A percentile compares a stretch with the other conserved stretches of the same genome.
Evolutionary conservation across 257 asterid species (phyloP).

Genomic region (Nicotiana benthamiana): DNA sequence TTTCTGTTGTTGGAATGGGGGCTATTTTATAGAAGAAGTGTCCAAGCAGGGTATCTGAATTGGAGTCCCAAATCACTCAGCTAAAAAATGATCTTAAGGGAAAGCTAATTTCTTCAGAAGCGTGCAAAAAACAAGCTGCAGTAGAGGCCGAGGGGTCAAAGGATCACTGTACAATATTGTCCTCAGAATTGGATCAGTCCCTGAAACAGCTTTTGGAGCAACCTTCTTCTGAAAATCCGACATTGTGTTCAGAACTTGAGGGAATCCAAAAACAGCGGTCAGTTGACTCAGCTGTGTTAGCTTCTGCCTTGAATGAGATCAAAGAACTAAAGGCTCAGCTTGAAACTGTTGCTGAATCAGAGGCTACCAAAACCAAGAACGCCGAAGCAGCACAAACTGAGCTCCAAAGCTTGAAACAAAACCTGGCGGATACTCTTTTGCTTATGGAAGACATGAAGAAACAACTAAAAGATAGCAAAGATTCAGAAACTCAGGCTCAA

Average conservation of each 20-base stretch:
- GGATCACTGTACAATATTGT: constrained; percentile 43
- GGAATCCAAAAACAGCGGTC: constrained; percentile 24
- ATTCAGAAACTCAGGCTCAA: constrained; percentile 59
- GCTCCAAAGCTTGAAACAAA: constrained; percentile 40
- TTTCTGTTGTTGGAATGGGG: background rate
- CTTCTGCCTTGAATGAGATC: constrained; percentile 56
- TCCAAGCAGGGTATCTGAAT: constrained; percentile 46
- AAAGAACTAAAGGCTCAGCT: constrained; percentile 57
- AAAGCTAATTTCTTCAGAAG: constrained; percentile 61
- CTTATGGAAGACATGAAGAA: constrained; percentile 62
- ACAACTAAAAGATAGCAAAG: constrained; percentile 42
- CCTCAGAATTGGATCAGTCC: constrained; percentile 50
- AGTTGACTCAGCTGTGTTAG: constrained; percentile 44
- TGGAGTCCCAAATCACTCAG: constrained; percentile 62
- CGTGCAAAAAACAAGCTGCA: constrained; percentile 55
- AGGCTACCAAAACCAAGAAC: constrained; percentile 34
- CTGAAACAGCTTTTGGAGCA: constrained; percentile 27
- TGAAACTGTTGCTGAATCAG: constrained; percentile 42
- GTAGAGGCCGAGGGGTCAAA: constrained; percentile 64
- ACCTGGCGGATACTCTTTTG: constrained; percentile 33
- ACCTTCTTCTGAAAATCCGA: constrained; percentile 18
- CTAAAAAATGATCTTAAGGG: constrained; percentile 83
- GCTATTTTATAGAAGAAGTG: constrained; percentile 33
- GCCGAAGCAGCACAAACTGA: constrained; percentile 43
- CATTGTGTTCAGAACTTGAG: constrained; percentile 34